These are phyloP conservation scores for Aspergillus terreus DNA, from an alignment of 2,329 filamentous ascomycete species.

Conservation along the genomic window DNA sequence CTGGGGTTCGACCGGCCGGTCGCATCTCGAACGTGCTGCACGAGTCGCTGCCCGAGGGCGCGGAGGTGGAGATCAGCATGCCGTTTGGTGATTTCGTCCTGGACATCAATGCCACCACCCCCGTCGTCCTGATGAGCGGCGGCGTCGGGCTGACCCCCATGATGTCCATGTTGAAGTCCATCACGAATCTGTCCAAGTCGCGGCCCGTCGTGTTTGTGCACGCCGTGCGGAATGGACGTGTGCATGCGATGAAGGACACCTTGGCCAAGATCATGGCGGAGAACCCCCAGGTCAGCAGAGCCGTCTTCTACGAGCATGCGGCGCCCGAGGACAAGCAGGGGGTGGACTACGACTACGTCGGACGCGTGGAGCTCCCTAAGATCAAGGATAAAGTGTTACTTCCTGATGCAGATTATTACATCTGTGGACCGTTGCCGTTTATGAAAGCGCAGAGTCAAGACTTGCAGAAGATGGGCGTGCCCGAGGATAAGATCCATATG, in stretches of 20 bases:
- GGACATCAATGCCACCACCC: constrained; percentile 35
- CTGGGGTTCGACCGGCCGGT: constrained; percentile 51
- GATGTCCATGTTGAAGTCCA: constrained; percentile 57
- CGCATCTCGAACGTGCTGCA: constrained; percentile 68
- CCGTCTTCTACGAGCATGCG: constrained; percentile 57
- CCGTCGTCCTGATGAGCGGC: constrained; percentile 59
- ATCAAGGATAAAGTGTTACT: constrained; percentile 54
- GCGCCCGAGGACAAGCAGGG: constrained; percentile 47
- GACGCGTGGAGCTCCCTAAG: constrained; percentile 55
- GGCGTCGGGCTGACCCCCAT: constrained; percentile 59
- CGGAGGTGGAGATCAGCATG: constrained; percentile 62
- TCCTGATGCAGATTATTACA: constrained; percentile 61
- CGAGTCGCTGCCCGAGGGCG: constrained; percentile 57
- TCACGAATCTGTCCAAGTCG: constrained; percentile 40
- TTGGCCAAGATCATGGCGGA: constrained; percentile 54
- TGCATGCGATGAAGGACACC: constrained; percentile 49
- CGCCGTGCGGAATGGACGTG: constrained; percentile 48
- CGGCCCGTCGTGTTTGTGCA: constrained; percentile 58
- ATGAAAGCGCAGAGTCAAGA: constrained; percentile 48
- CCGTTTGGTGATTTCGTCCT: constrained; percentile 61
- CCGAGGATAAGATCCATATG: constrained; percentile 20
- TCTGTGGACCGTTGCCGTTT: constrained; percentile 68
- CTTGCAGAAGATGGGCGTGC: constrained; percentile 20
- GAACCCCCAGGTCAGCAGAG: constrained; percentile 47
- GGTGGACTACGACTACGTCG: constrained; percentile 56